These are phyloP conservation scores for Oxytropis ochrocephala DNA, from an alignment of 306 rosid species.

Conservation along the genomic window DNA sequence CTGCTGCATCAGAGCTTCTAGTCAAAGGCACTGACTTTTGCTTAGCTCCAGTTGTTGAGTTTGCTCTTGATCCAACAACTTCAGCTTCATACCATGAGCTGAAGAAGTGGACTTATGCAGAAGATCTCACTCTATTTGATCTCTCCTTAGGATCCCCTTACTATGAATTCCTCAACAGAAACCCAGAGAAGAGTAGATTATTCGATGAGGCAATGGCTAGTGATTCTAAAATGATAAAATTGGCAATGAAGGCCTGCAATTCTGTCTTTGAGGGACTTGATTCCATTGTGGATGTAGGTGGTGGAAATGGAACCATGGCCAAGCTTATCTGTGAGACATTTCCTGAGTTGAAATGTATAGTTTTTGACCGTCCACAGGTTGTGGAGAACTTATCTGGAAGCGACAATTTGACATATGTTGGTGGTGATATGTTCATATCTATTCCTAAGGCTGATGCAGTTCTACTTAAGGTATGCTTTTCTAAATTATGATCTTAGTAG, in stretches of 20 bases:
- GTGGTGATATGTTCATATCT: background rate
- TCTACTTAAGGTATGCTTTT: background rate
- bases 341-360: background rate
- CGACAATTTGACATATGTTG: background rate
- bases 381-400: background rate
- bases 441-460: background rate
- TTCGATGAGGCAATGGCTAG: background rate
- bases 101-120: slow-evolving; percentile 25
- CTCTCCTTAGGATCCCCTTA: background rate
- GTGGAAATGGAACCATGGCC: background rate
- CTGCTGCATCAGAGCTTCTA: slow-evolving; percentile 23
- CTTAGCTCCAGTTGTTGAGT: slow-evolving; percentile 15
- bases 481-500: background rate
- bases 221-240: background rate
- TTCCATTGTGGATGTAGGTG: background rate
- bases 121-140: slow-evolving; percentile 5
- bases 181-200: background rate
- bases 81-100: background rate
- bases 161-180: background rate
- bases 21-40: slow-evolving; percentile 16
- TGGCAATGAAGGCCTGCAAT: background rate
- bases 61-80: background rate
- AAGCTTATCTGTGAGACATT: background rate
- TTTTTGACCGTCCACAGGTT: background rate
- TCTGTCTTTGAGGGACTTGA: background rate